These are phyloP conservation scores for Nakazawaea ishiwadae DNA, from an alignment of 805 yeast species.

Conservation along the genomic window DNA sequence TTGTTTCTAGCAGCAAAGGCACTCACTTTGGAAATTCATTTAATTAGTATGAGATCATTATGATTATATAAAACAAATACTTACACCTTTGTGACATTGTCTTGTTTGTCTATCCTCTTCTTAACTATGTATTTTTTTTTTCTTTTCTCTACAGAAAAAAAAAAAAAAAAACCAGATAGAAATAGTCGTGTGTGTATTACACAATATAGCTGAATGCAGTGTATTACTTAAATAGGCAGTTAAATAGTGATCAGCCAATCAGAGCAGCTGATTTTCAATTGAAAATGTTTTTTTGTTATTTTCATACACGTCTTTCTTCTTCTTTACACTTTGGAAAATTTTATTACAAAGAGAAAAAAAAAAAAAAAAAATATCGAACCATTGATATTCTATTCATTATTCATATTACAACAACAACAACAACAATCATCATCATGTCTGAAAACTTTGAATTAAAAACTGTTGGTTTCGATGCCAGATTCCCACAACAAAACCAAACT, in stretches of 20 bases:
- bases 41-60: background rate
- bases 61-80: background rate
- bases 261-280: background rate
- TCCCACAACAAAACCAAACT: conserved; percentile 97
- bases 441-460: conserved; percentile 46
- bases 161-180: background rate
- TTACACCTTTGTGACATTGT: conserved; percentile 1
- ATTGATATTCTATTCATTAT: background rate
- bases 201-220: background rate
- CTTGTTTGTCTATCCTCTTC: background rate
- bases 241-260: background rate
- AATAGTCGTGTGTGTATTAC: background rate
- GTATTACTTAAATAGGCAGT: background rate
- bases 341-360: background rate
- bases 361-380: background rate
- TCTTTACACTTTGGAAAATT: no score
- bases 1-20: conserved; percentile 29
- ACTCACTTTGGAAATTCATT: conserved; percentile 13
- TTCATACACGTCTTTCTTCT: no score
- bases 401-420: background rate
- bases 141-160: background rate
- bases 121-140: background rate
- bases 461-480: conserved; percentile 84
- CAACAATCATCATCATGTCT: conserved; percentile 23
- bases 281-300: no score